Evolutionary conservation across 2,329 filamentous ascomycete genomes (phyloP).

Genomic region (Neofusicoccum ribis): DNA sequence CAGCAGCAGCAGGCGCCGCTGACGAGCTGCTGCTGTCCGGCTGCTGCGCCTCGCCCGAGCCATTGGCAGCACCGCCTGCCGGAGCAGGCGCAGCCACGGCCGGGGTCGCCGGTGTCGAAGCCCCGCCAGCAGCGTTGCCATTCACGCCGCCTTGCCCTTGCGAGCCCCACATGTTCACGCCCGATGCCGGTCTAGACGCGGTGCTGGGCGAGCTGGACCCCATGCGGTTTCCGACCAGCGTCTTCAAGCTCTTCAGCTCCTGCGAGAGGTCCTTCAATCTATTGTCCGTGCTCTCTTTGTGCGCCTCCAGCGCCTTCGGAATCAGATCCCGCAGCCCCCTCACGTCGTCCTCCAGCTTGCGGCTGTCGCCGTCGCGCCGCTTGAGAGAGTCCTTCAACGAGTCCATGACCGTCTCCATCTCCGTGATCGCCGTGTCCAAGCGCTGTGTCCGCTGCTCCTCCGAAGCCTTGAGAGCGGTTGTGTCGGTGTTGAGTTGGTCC

Average conservation of each 20-base stretch:
- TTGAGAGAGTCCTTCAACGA: slow-evolving; percentile 81
- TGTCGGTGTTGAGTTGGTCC: slow-evolving; percentile 90
- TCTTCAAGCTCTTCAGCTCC: slow-evolving; percentile 91
- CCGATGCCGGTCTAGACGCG: slow-evolving; percentile 8
- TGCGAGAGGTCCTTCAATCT: slow-evolving; percentile 80
- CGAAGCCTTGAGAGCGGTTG: slow-evolving; percentile 79
- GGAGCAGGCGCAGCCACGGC: slow-evolving; percentile 22
- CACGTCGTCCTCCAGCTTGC: slow-evolving; percentile 84
- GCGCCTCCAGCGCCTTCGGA: slow-evolving; percentile 82
- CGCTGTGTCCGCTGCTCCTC: slow-evolving; percentile 82
- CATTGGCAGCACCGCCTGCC: slow-evolving; percentile 17
- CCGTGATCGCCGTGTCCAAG: slow-evolving; percentile 76
- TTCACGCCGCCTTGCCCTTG: slow-evolving; percentile 25
- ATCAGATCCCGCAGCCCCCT: slow-evolving; percentile 79
- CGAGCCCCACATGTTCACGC: slow-evolving; percentile 22
- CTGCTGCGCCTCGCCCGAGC: slow-evolving; percentile 24
- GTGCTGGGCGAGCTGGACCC: slow-evolving; percentile 22
- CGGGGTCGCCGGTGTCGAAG: slow-evolving; percentile 19
- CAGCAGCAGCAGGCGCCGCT: neutral
- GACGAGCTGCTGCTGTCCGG: slow-evolving; percentile 2
- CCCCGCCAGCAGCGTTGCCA: slow-evolving; percentile 24
- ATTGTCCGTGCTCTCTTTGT: slow-evolving; percentile 80
- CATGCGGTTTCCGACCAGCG: slow-evolving; percentile 70
- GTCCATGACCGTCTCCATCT: slow-evolving; percentile 79
- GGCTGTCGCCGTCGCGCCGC: slow-evolving; percentile 82